Percentiles rank a stretch among this genome's conserved stretches.
These are phyloP conservation scores for Cladosporium sp. DNA, from an alignment of 2,329 filamentous ascomycete species.

Conservation along the genomic window DNA sequence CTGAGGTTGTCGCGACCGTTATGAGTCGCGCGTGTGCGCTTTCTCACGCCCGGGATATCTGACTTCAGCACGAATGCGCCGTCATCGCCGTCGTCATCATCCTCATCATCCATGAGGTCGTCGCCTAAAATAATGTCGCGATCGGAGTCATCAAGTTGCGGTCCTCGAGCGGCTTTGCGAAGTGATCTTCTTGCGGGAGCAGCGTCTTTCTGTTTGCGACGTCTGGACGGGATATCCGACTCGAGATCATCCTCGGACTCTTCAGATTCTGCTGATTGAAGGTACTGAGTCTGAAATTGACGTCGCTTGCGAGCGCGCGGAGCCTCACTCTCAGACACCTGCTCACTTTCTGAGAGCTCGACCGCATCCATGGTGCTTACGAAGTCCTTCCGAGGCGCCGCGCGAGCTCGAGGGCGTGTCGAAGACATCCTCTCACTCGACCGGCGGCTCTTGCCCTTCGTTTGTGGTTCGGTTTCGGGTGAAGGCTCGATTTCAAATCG, in stretches of 20 bases:
- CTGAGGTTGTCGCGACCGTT: not conserved
- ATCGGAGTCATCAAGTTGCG: constrained; percentile 8
- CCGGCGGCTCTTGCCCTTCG: not conserved
- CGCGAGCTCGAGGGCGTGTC: constrained; percentile 16
- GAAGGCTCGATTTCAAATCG: constrained; percentile 32
- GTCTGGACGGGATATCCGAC: not conserved
- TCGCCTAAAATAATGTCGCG: constrained; percentile 1
- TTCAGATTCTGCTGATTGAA: constrained; percentile 16
- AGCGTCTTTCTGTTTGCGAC: not conserved
- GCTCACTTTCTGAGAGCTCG: constrained; percentile 19
- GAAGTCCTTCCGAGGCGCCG: constrained; percentile 15
- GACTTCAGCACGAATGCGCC: constrained; percentile 30
- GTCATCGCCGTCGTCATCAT: constrained; percentile 23
- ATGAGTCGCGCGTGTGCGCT: constrained; percentile 14
- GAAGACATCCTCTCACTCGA: constrained; percentile 20
- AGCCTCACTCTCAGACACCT: constrained; percentile 16
- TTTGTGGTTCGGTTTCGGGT: constrained; percentile 4
- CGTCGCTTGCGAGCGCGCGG: constrained; percentile 18
- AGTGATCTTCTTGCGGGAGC: not conserved
- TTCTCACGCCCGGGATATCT: constrained; percentile 34
- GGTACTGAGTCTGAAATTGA: constrained; percentile 19
- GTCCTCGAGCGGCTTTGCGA: not conserved
- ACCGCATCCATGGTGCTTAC: constrained; percentile 26
- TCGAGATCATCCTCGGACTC: constrained; percentile 17
- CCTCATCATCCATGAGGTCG: constrained; percentile 21